These are phyloP conservation scores for Solanum paucissectum DNA, from an alignment of 257 asterid genomes.

Conservation along the genomic window DNA sequence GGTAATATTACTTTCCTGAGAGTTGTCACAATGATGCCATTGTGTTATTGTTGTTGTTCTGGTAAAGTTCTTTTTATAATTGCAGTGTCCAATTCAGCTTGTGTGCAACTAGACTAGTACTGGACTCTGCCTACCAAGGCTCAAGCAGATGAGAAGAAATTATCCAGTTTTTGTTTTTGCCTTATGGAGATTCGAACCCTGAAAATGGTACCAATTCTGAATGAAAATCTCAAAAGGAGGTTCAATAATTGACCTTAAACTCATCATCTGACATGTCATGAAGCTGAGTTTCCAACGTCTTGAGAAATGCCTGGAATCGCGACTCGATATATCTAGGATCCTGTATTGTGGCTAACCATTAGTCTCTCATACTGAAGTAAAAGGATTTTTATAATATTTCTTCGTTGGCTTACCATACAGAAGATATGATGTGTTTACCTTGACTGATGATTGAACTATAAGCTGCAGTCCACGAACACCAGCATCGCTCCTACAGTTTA, in stretches of 20 bases:
- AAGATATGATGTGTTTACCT: conserved; percentile 35
- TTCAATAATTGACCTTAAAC: conserved; percentile 47
- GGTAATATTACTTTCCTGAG: background rate
- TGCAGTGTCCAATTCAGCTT: background rate
- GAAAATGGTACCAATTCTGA: background rate
- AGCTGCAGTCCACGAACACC: conserved; percentile 88
- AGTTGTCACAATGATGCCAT: background rate
- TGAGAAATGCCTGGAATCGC: conserved; percentile 77
- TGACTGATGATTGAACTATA: conserved; percentile 75
- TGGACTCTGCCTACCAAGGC: background rate
- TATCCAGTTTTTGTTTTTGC: background rate
- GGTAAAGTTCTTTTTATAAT: background rate
- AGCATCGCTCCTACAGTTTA: conserved; percentile 54
- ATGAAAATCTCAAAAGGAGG: background rate
- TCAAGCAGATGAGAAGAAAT: background rate
- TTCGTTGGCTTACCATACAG: background rate
- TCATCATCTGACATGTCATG: conserved; percentile 71
- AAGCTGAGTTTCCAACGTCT: conserved; percentile 74
- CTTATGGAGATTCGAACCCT: background rate
- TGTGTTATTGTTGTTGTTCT: background rate
- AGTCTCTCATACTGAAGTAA: background rate
- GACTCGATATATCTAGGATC: conserved; percentile 82
- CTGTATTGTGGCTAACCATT: conserved; percentile 25
- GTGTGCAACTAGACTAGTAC: background rate
- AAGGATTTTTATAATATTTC: background rate